Evolutionary conservation across 768 basidiomycete genomes (phyloP), one percentile per base, ranked within the genome.

Genomic region (Omphalotus guepiniiformis): DNA sequence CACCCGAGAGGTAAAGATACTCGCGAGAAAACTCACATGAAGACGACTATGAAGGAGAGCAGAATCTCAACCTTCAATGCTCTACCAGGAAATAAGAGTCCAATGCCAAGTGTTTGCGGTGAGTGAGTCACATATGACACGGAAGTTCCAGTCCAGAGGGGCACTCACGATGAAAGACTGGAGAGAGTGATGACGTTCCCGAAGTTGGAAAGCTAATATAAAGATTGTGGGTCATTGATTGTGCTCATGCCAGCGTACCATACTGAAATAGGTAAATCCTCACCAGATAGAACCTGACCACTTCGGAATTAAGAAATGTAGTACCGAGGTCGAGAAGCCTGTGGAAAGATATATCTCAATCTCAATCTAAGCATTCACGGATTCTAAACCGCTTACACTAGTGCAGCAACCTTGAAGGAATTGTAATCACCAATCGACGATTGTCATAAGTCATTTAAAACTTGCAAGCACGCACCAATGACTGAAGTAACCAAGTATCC

Each of bases 401-500:
- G 18, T 13, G 6, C 39, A 40, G 39, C 18, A 27, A 40, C 39
- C 39, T 40, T 40, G 25, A n/a, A n/a, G n/a, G n/a, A n/a, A n/a
- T n/a, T n/a, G n/a, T n/a, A n/a, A n/a, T n/a, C n/a, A n/a, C n/a
- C n/a, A n/a, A 5, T 5, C 11, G 22, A 3, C 28, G 39, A 3
- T 12, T 25, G 1, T 22, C 18, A 15, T 40, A 25, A 16, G 16
- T 3, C 15, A 12, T 25, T 1, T 6, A 12, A 11, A 3, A 18
- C 22, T 15, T 23, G 25, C 11, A 11, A 3, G 25, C 25, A 40
- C 39, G 39, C 7, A 45, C 43, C 7, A 45, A 18, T 22, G 23
- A 8, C 21, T 32, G 43, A 22, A 45, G n/a, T 11, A 32, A 32
- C 43, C 43, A 45, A 11, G 19, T 45, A 22, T 45, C 43, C 6